Evolutionary conservation across 805 yeast genomes (phyloP).

Genomic region (Pichia pseudocactophila): DNA sequence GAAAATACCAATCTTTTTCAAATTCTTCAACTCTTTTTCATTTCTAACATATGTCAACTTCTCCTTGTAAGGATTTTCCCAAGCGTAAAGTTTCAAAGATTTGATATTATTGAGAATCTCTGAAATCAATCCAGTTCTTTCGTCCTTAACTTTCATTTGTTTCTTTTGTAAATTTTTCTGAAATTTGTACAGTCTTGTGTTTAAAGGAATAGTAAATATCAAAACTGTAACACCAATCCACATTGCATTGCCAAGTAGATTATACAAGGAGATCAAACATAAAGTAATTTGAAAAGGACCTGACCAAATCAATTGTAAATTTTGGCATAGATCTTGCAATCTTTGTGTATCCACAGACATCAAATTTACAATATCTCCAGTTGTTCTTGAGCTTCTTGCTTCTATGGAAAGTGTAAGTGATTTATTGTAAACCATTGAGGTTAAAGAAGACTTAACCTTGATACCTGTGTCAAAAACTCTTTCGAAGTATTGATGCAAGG

Average conservation of each 20-base stretch:
- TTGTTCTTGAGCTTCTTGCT: slow-evolving; percentile 58
- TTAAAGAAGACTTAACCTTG: slow-evolving; percentile 62
- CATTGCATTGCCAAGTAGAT: slow-evolving; percentile 79
- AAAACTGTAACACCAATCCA: slow-evolving; percentile 89
- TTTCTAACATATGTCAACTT: slow-evolving; percentile 78
- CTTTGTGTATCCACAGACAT: slow-evolving; percentile 93
- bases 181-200: slow-evolving; percentile 55
- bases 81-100: slow-evolving; percentile 86
- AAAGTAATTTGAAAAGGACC: slow-evolving; percentile 83
- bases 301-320: slow-evolving; percentile 78
- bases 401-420: slow-evolving; percentile 63
- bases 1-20: slow-evolving; percentile 64
- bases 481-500: slow-evolving; percentile 72
- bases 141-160: slow-evolving; percentile 88
- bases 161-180: slow-evolving; percentile 68
- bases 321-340: slow-evolving; percentile 72
- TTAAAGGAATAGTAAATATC: slow-evolving; percentile 70
- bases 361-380: slow-evolving; percentile 90
- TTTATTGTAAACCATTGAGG: slow-evolving; percentile 59
- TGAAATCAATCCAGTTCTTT: slow-evolving; percentile 79
- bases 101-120: slow-evolving; percentile 88
- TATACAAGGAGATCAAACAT: slow-evolving; percentile 66
- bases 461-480: slow-evolving; percentile 69
- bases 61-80: slow-evolving; percentile 83
- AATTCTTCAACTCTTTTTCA: slow-evolving; percentile 70